Percentiles rank a stretch among this genome's conserved stretches.
Evolutionary conservation across 768 basidiomycete genomes (phyloP).

Genomic region (Cyclocybe aegerita): DNA sequence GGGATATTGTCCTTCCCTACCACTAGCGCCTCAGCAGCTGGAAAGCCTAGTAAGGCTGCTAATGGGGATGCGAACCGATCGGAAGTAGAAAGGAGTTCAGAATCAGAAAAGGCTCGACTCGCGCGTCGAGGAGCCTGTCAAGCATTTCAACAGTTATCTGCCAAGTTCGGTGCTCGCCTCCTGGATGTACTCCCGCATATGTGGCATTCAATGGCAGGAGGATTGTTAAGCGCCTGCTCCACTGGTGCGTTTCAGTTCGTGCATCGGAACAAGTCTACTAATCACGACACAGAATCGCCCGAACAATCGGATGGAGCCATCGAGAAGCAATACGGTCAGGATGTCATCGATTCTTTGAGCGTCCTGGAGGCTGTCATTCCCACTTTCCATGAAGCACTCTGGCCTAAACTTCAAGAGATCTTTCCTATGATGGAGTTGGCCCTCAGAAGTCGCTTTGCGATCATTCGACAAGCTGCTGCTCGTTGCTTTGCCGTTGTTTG

Average conservation of each 20-base stretch:
- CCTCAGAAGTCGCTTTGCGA: slow-evolving; percentile 83
- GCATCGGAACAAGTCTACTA: background rate
- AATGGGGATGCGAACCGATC: slow-evolving; percentile 36
- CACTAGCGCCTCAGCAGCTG: slow-evolving; percentile 24
- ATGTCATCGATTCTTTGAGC: slow-evolving; percentile 90
- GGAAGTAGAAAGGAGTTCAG: slow-evolving; percentile 45
- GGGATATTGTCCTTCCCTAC: slow-evolving; percentile 79
- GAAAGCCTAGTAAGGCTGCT: slow-evolving; percentile 28
- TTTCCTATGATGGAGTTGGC: slow-evolving; percentile 78
- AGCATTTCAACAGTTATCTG: slow-evolving; percentile 79
- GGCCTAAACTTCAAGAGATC: slow-evolving; percentile 64
- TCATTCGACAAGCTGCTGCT: slow-evolving; percentile 87
- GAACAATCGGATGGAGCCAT: slow-evolving; percentile 63
- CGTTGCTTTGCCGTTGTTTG: slow-evolving; percentile 87
- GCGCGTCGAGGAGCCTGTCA: slow-evolving; percentile 84
- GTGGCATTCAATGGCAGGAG: slow-evolving; percentile 91
- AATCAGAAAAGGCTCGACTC: slow-evolving; percentile 62
- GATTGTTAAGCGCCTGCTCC: slow-evolving; percentile 66
- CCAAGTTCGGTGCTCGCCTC: slow-evolving; percentile 69
- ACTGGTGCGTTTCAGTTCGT: slow-evolving; percentile 45
- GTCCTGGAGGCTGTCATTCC: slow-evolving; percentile 83
- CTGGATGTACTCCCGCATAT: slow-evolving; percentile 86
- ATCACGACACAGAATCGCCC: slow-evolving; percentile 43
- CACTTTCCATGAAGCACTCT: slow-evolving; percentile 68
- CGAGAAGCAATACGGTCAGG: slow-evolving; percentile 77